Conservation (phyloP, 139 green algal genomes). For the Micromonas pusilla region DNA sequence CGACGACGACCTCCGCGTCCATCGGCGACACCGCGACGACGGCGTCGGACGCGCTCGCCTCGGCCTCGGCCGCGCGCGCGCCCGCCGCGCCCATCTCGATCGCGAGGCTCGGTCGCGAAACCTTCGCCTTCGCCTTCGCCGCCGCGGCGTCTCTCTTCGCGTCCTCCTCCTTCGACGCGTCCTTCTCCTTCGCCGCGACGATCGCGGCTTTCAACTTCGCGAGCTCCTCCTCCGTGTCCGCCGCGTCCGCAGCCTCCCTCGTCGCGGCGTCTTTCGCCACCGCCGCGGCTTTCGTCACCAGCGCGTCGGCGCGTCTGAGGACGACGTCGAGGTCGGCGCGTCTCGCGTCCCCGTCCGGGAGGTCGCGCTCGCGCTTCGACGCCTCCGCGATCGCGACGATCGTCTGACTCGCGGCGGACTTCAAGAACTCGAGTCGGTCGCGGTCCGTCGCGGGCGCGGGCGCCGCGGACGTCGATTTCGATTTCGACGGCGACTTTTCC, state of each 20-base stretch:
- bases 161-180: slow-evolving; percentile 1
- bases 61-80: not conserved
- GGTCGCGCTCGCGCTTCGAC: not conserved
- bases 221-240: not conserved
- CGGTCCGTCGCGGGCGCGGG: no score
- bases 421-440: not conserved
- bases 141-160: not conserved
- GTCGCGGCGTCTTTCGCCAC: not conserved
- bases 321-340: not conserved
- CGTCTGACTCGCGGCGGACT: not conserved
- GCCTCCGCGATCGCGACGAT: not conserved
- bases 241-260: not conserved
- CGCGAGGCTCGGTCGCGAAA: not conserved
- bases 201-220: not conserved
- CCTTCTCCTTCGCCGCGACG: not conserved
- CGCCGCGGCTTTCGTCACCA: not conserved
- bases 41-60: not conserved
- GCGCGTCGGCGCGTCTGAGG: not conserved
- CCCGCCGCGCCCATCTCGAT: not conserved
- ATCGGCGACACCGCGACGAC: no score
- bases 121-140: not conserved
- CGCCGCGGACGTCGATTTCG: no score
- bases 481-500: no score
- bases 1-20: no score
- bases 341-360: not conserved